Base-by-base conservation (phyloP, 2,329 filamentous ascomycete species). In the Trichoderma arundinaceum region DNA sequence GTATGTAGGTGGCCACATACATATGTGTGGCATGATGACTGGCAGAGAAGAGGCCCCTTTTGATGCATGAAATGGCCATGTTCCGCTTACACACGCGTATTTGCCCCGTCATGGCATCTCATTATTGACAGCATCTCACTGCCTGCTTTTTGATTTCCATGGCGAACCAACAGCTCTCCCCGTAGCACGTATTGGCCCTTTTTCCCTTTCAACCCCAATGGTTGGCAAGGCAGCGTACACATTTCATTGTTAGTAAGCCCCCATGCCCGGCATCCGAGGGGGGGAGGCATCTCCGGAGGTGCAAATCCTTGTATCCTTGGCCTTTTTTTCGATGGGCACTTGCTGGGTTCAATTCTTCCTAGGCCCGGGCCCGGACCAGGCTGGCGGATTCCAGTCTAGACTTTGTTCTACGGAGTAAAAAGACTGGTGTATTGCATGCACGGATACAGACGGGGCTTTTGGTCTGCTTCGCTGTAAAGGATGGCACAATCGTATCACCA, bases 31-130 rank as follows among this genome's bases (percentile, higher is more conserved):
- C 22, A 41, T 43, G 35, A 61, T 61, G 58, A 51, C 46, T 17
- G 58, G 28, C 43, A 60, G 44, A 13, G 32, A 17, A n/a, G 44
- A 38, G 35, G n/a, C 5, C 7, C 17, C 39, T 32, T 28, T 32
- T 13, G 17, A 61, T 61, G 58, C 58, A 61, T 10, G 58, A 61
- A 51, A 61, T 61, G 10, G 13, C 17, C 33, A 51, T 41, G 17
- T 9, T 61, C 35, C 46, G 58, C 54, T 28, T 44, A 39, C 28
- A 44, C 54, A 57, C 54, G 39, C 58, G 58, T 61, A 51, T 56
- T 56, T 41, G 13, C 17, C 35, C 22, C 22, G 22, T 28, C 22
- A 28, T n/a, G 22, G 15, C 19, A 41, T 17, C 17, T 56, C 52
- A 56, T 56, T 56, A 56, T 19, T 41, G 52, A 56, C 28, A 56